Conservation (phyloP, 1,284 basidiomycete genomes). For the Mycena sp. region DNA sequence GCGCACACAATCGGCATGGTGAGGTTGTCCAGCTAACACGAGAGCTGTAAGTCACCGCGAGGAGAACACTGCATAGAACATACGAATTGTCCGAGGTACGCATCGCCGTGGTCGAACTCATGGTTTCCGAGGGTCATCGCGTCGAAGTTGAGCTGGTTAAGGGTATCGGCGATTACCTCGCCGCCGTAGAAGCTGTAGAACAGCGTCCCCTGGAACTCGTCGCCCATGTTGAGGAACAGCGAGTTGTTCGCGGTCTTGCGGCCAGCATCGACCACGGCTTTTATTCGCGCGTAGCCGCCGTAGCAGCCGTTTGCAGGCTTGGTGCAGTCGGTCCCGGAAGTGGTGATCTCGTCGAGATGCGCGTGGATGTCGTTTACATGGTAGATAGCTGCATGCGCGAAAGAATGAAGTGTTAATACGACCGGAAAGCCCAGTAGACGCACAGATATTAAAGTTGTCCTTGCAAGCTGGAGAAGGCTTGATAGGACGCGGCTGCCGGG, state of each 20-base stretch:
- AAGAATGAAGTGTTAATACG: constrained; percentile 22
- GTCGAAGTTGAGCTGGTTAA: constrained; percentile 53
- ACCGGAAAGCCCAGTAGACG: neutral
- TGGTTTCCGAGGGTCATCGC: constrained; percentile 54
- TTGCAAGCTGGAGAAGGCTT: neutral
- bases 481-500: neutral
- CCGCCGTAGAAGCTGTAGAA: constrained; percentile 51
- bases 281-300: constrained; percentile 53
- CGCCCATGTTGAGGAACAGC: constrained; percentile 52
- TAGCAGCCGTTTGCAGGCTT: constrained; percentile 46
- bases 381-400: constrained; percentile 40
- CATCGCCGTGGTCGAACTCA: constrained; percentile 51
- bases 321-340: constrained; percentile 47
- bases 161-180: constrained; percentile 47
- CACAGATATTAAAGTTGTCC: constrained; percentile 21
- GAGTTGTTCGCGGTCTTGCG: constrained; percentile 43
- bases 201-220: constrained; percentile 54
- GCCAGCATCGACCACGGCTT: constrained; percentile 44
- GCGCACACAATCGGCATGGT: constrained; percentile 53
- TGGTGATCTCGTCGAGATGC: constrained; percentile 50
- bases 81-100: constrained; percentile 45
- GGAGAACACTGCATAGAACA: neutral
- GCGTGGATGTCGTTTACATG: constrained; percentile 47
- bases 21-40: constrained; percentile 40
- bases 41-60: neutral